Evolutionary conservation across 1,139 yeast species (phyloP).

Genomic region (Yamadazyma pseudoaaseri): DNA sequence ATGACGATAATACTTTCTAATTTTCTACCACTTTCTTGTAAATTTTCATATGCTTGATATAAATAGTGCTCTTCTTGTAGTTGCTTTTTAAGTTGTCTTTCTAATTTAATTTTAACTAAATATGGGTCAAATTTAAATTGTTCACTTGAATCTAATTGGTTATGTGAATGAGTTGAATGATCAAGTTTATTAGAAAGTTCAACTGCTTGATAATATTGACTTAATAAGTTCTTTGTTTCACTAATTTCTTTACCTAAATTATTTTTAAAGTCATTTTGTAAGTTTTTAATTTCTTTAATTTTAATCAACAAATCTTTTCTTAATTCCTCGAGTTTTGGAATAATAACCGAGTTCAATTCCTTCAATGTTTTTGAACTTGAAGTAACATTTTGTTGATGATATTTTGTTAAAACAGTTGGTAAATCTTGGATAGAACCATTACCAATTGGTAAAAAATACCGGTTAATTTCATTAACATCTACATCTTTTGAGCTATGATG

Average conservation of each 20-base stretch:
- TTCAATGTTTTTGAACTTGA: constrained; percentile 66
- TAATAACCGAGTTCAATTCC: constrained; percentile 64
- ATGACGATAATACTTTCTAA: constrained; percentile 84
- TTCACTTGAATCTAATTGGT: constrained; percentile 20
- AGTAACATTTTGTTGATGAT: constrained; percentile 70
- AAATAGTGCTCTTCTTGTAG: constrained; percentile 81
- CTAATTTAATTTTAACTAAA: constrained; percentile 67
- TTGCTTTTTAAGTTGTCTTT: constrained; percentile 74
- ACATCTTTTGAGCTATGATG: constrained; percentile 14
- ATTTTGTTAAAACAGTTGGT: constrained; percentile 70
- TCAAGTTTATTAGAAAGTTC: constrained; percentile 38
- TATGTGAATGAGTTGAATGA: constrained; percentile 18
- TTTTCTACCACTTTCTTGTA: constrained; percentile 86
- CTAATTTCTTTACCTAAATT: constrained; percentile 65
- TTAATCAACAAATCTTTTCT: constrained; percentile 79
- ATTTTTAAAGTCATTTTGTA: constrained; percentile 81
- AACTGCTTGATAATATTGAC: constrained; percentile 45
- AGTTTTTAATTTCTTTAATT: constrained; percentile 80
- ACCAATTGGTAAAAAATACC: constrained; percentile 70
- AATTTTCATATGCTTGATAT: constrained; percentile 82
- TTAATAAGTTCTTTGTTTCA: constrained; percentile 56
- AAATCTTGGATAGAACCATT: constrained; percentile 81
- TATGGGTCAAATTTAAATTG: constrained; percentile 68
- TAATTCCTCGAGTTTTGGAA: constrained; percentile 84
- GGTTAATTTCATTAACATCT: constrained; percentile 38